Evolutionary conservation across 2,329 filamentous ascomycete genomes (phyloP).

Genomic region (Xylariaceae sp.): DNA sequence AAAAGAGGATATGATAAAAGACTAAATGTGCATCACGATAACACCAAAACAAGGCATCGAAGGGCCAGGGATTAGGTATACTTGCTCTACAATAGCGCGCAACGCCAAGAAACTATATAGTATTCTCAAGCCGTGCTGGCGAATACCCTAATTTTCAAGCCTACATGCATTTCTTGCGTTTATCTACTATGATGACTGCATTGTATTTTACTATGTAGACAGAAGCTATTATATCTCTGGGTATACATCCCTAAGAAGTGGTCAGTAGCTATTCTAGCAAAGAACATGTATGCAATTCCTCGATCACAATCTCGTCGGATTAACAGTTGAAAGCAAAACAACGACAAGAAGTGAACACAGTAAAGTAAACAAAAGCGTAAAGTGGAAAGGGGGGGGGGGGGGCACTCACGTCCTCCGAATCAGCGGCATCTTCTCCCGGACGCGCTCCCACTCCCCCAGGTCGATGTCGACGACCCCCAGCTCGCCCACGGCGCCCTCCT

Average conservation of each 20-base stretch:
- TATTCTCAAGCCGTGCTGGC: conserved; percentile 3
- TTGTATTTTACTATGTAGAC: too few relatives aligned
- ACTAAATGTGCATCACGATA: conserved; percentile 1
- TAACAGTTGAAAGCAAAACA: not conserved
- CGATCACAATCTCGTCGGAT: too few relatives aligned
- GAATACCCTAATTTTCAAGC: conserved; percentile 21
- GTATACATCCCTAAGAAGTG: conserved; percentile 36
- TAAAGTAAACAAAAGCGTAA: not conserved
- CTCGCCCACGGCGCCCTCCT: conserved; percentile 49
- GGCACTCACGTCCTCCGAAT: conserved; percentile 57
- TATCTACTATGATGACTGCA: conserved; percentile 1
- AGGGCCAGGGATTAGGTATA: conserved; percentile 8
- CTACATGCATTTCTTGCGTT: not conserved
- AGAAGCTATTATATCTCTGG: conserved; percentile 25
- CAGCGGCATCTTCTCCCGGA: conserved; percentile 60
- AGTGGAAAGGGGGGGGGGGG: too few relatives aligned
- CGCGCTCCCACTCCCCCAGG: conserved; percentile 50
- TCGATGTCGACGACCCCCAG: conserved; percentile 64
- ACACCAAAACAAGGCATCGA: conserved; percentile 5
- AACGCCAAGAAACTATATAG: not conserved
- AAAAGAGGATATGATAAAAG: not conserved
- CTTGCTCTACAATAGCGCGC: not conserved
- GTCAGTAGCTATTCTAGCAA: conserved; percentile 18
- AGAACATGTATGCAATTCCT: not conserved
- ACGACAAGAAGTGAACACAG: not conserved